Evolutionary conservation across 129 eudicot species (phyloP).

Genomic region (Sambucus nigra): DNA sequence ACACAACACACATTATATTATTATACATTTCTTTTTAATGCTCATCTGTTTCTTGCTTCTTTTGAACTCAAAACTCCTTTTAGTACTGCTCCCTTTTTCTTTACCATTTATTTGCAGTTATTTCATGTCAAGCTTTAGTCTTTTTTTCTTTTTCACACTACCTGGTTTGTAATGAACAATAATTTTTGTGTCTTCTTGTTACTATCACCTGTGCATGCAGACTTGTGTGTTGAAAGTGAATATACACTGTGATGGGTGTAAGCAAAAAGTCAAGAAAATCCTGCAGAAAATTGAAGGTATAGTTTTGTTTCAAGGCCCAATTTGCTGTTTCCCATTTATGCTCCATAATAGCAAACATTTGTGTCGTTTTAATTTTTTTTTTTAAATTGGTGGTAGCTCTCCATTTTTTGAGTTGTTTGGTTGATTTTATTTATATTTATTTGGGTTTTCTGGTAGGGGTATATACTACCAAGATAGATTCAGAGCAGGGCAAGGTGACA

Average conservation of each 20-base stretch:
- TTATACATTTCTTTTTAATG: neutral
- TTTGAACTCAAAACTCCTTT: conserved; percentile 26
- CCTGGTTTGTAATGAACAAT: no score
- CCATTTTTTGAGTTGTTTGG: neutral
- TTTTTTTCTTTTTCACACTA: conserved; percentile 8
- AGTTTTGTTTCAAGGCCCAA: conserved; percentile 11
- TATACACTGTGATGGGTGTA: conserved; percentile 98
- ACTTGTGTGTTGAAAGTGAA: conserved; percentile 86
- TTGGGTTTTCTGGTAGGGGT: conserved; percentile 41
- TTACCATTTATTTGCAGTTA: neutral
- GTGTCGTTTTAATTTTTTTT: no score
- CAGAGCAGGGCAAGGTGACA: conserved; percentile 76
- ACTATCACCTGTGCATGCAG: conserved; percentile 60
- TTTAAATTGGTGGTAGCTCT: no score
- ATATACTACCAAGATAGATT: conserved; percentile 50
- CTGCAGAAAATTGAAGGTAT: conserved; percentile 95
- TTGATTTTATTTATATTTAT: neutral
- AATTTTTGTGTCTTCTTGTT: conserved; percentile 9
- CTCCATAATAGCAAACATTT: no score
- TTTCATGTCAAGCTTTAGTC: conserved; percentile 11
- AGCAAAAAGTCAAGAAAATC: conserved; percentile 91
- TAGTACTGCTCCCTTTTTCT: conserved; percentile 11
- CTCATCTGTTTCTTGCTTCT: conserved; percentile 23
- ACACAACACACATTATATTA: neutral
- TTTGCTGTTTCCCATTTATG: neutral